Conservation (phyloP, 1,284 basidiomycete species). For the Mycosarcoma maydis region DNA sequence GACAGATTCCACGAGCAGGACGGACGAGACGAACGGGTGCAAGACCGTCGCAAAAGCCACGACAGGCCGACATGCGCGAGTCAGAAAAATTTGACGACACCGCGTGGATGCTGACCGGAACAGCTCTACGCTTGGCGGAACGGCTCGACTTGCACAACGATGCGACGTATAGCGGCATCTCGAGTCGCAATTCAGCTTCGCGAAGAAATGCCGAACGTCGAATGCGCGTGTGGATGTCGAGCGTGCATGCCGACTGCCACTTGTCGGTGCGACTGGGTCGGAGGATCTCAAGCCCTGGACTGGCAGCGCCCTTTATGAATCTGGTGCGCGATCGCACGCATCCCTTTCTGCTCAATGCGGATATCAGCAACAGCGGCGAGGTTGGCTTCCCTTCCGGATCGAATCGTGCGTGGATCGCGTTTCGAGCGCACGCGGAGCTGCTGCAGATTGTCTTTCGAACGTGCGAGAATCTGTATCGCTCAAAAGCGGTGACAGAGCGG, state of each 20-base stretch:
- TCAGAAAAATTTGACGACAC: conserved; percentile 53
- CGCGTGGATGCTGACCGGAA: conserved; percentile 52
- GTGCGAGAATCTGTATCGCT: conserved; percentile 49
- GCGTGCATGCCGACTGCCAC: conserved; percentile 53
- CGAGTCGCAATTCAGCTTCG: conserved; percentile 35
- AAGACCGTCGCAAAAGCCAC: conserved; percentile 12
- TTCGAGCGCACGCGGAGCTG: conserved; percentile 45
- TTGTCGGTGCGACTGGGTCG: conserved; percentile 50
- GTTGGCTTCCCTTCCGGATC: conserved; percentile 34
- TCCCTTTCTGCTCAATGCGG: conserved; percentile 38
- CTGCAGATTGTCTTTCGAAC: conserved; percentile 49
- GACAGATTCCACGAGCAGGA: conserved; percentile 19
- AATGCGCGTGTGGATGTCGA: conserved; percentile 54
- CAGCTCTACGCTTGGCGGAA: conserved; percentile 49
- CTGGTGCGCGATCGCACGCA: conserved; percentile 47
- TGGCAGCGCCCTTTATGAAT: conserved; percentile 50
- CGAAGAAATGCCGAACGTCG: conserved; percentile 46
- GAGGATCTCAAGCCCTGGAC: conserved; percentile 47
- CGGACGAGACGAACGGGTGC: conserved; percentile 4
- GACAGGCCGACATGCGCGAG: conserved; percentile 41
- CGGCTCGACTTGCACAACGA: conserved; percentile 51
- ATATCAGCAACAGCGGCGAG: conserved; percentile 38
- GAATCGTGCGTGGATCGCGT: conserved; percentile 46
- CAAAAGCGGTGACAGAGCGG: conserved; percentile 41
- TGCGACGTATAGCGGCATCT: conserved; percentile 44